Evolutionary conservation across 2,329 filamentous ascomycete genomes (phyloP).

Genomic region (Dactylellina leptospora): DNA sequence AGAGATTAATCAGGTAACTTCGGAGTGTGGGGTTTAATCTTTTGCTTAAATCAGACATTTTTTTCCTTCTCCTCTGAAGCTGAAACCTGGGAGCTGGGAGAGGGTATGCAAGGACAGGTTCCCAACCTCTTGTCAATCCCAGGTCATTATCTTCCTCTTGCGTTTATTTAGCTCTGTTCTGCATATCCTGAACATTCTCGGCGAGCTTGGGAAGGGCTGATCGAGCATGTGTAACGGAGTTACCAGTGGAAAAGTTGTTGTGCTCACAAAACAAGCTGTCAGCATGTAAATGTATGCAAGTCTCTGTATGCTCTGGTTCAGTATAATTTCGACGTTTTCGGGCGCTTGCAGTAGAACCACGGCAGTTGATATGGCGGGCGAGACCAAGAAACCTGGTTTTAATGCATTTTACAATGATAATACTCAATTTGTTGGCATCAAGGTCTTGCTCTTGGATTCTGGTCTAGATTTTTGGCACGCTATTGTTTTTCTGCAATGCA

Average conservation of each 20-base stretch:
- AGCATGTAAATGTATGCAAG: constrained; percentile 17
- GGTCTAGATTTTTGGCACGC: too few species aligned
- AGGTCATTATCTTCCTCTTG: background rate
- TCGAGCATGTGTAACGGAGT: constrained; percentile 9
- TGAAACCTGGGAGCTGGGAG: too few species aligned
- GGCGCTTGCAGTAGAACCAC: constrained; percentile 14
- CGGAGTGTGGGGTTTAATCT: too few species aligned
- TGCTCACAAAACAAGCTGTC: constrained; percentile 12
- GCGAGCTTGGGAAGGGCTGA: background rate
- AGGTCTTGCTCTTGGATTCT: too few species aligned
- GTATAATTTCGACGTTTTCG: constrained; percentile 25
- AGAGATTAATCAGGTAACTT: too few species aligned
- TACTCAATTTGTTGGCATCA: too few species aligned
- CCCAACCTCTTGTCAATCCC: background rate
- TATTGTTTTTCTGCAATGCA: too few species aligned
- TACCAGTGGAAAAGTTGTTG: constrained; percentile 8
- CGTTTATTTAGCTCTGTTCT: constrained; percentile 2
- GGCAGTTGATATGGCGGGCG: background rate
- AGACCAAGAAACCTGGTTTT: too few species aligned
- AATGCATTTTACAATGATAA: too few species aligned
- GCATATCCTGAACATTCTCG: constrained; percentile 2
- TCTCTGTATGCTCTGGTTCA: constrained; percentile 7
- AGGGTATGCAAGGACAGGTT: too few species aligned
- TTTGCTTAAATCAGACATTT: too few species aligned
- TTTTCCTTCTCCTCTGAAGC: too few species aligned